Conservation (phyloP, 2,329 filamentous ascomycete genomes). For the Ascochyta rabiei region DNA sequence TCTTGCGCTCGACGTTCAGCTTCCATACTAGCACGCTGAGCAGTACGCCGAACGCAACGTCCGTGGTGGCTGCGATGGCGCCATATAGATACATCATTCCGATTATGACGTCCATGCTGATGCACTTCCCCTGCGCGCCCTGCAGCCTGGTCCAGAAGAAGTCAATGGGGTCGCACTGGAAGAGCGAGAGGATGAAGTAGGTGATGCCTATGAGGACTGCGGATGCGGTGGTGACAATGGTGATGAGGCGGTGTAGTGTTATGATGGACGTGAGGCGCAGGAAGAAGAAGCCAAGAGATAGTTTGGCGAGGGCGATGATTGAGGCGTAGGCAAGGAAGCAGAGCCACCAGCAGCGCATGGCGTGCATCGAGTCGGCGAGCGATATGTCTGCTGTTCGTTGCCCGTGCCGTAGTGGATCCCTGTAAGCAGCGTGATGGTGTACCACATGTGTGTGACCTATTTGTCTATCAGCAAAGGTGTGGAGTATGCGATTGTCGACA, state of each 20-base stretch:
- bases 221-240: constrained; percentile 51
- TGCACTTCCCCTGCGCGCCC: constrained; percentile 44
- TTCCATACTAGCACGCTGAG: constrained; percentile 57
- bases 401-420: constrained; percentile 22
- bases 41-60: constrained; percentile 22
- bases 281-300: constrained; percentile 58
- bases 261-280: constrained; percentile 54
- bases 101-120: constrained; percentile 55
- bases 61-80: constrained; percentile 16
- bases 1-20: constrained; percentile 56
- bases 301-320: constrained; percentile 39
- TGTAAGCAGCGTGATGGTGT: constrained; percentile 16
- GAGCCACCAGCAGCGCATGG: constrained; percentile 24
- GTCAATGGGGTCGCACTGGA: constrained; percentile 57
- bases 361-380: constrained; percentile 13
- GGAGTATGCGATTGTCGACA: neutral
- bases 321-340: constrained; percentile 19
- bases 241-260: constrained; percentile 50
- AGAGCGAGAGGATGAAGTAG: constrained; percentile 56
- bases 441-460: constrained; percentile 20
- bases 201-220: constrained; percentile 51
- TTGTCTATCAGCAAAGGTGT: neutral
- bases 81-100: constrained; percentile 51
- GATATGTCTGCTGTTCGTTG: constrained; percentile 17
- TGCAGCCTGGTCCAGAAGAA: constrained; percentile 53